Conservation (phyloP, 495 filamentous ascomycete genomes). For the Daldinia concentrica region DNA sequence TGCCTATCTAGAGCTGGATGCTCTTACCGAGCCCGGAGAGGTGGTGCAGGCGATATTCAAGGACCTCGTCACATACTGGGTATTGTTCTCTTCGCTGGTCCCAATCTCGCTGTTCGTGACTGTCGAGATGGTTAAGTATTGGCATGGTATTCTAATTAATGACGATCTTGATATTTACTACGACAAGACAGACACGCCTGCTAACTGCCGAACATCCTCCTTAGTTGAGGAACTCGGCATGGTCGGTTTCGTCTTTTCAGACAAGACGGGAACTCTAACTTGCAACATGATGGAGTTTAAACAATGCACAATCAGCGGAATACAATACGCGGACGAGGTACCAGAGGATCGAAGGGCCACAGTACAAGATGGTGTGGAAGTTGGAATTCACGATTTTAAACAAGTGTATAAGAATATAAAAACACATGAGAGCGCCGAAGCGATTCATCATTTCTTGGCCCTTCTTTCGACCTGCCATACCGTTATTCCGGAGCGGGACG, state of each 20-base stretch:
- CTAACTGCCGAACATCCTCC: constrained; percentile 94
- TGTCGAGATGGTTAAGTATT: constrained; percentile 97
- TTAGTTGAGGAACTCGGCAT: constrained; percentile 97
- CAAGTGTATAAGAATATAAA: constrained; percentile 76
- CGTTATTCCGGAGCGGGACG: constrained; percentile 89
- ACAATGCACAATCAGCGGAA: constrained; percentile 89
- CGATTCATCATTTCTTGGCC: constrained; percentile 89
- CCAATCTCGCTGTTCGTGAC: constrained; percentile 98
- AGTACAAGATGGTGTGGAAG: constrained; percentile 74
- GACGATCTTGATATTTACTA: constrained; percentile 99
- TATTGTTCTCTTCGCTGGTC: constrained; percentile 96
- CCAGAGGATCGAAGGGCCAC: constrained; percentile 89
- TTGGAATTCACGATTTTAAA: constrained; percentile 90
- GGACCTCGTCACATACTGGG: constrained; percentile 98
- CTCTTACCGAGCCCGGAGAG: constrained; percentile 52
- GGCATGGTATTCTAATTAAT: constrained; percentile 95
- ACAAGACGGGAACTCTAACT: constrained; percentile 99
- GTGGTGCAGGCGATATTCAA: constrained; percentile 85
- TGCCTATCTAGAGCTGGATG: constrained; percentile 73
- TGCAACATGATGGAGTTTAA: constrained; percentile 99
- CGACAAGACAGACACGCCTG: constrained; percentile 92
- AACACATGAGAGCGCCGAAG: constrained; percentile 69
- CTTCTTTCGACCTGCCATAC: constrained; percentile 94
- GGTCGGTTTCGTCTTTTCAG: constrained; percentile 98
- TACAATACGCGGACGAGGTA: constrained; percentile 93